These are phyloP conservation scores for Cercospora brassicicola DNA, from an alignment of 2,329 filamentous ascomycete species.

Conservation along the genomic window DNA sequence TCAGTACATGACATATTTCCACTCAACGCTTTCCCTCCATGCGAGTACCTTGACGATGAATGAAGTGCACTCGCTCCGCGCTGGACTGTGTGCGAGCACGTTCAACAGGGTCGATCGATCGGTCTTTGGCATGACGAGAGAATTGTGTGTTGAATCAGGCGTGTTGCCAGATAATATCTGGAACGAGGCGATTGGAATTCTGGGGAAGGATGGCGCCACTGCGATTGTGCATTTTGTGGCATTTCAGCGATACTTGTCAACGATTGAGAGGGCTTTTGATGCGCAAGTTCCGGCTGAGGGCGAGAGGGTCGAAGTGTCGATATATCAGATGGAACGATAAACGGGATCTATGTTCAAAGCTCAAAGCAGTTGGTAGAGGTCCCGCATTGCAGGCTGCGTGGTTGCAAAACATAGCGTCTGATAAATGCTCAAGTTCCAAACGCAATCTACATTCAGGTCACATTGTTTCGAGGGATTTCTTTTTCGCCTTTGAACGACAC, in stretches of 20 bases:
- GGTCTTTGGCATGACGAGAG: constrained; percentile 14
- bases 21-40: constrained; percentile 2
- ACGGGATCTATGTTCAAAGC: background rate
- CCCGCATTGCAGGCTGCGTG: background rate
- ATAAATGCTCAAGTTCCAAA: background rate
- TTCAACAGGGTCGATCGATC: constrained; percentile 13
- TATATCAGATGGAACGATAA: background rate
- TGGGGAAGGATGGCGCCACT: constrained; percentile 11
- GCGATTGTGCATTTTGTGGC: constrained; percentile 15
- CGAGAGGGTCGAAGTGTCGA: background rate
- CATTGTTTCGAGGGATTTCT: too few species aligned
- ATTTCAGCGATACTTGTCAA: constrained; percentile 16
- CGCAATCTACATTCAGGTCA: too few species aligned
- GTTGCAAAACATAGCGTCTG: background rate
- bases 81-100: constrained; percentile 14
- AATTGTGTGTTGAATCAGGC: constrained; percentile 13
- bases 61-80: constrained; percentile 16
- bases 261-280: constrained; percentile 23
- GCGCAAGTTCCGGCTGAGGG: constrained; percentile 18
- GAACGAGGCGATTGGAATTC: constrained; percentile 13
- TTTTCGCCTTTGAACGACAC: too few species aligned
- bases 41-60: constrained; percentile 5
- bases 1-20: constrained; percentile 11
- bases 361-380: background rate
- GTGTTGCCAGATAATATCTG: constrained; percentile 10